Conservation (phyloP, 129 eudicot genomes). For the Helianthus tuberosus region DNA sequence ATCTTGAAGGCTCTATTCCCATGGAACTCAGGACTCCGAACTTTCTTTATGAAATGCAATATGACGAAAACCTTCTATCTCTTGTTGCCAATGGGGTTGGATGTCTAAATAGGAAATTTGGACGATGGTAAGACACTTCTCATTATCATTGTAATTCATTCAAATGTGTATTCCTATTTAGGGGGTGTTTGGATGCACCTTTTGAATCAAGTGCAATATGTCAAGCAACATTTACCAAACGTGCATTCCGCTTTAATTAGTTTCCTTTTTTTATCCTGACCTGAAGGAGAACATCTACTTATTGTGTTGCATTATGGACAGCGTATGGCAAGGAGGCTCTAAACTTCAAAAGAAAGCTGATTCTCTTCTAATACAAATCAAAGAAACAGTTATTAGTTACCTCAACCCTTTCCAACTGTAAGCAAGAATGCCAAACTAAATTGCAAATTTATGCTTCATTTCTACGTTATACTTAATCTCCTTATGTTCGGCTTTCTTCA, state of each 20-base stretch:
- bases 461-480: constrained; percentile 6
- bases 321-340: constrained; percentile 55
- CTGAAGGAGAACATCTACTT: constrained; percentile 25
- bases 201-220: neutral
- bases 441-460: neutral
- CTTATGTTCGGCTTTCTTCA: constrained; percentile 18
- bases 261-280: neutral
- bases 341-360: constrained; percentile 44
- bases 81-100: constrained; percentile 45
- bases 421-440: constrained; percentile 27
- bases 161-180: neutral
- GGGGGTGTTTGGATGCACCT: constrained; percentile 4
- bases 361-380: constrained; percentile 37
- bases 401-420: constrained; percentile 51
- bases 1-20: constrained; percentile 64
- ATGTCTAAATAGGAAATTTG: constrained; percentile 67
- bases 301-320: constrained; percentile 39
- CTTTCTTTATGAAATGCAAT: constrained; percentile 55
- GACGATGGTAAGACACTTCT: constrained; percentile 63
- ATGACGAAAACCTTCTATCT: constrained; percentile 57
- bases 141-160: neutral
- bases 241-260: neutral
- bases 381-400: constrained; percentile 38
- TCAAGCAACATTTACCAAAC: constrained; percentile 17
- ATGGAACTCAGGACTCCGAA: constrained; percentile 52